These are phyloP conservation scores for Penicillium desertorum DNA, from an alignment of 495 filamentous ascomycete genomes.

Conservation along the genomic window DNA sequence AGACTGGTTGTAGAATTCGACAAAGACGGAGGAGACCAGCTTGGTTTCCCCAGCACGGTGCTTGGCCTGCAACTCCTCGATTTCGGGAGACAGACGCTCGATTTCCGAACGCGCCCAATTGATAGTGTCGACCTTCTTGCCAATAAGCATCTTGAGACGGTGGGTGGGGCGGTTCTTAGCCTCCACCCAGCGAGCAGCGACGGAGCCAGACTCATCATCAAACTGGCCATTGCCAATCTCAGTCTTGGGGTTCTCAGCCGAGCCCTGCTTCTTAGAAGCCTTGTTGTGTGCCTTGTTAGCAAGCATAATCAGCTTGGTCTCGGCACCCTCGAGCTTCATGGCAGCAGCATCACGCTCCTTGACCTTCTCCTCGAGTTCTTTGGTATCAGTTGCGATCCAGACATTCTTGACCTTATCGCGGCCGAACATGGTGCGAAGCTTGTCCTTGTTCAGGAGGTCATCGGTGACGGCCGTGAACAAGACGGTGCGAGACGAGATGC, in stretches of 20 bases:
- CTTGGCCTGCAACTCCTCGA: slow-evolving; percentile 70
- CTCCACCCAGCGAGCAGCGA: slow-evolving; percentile 77
- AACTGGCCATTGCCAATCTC: slow-evolving; percentile 50
- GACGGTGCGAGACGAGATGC: slow-evolving; percentile 91
- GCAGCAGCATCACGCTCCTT: slow-evolving; percentile 80
- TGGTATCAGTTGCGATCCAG: slow-evolving; percentile 81
- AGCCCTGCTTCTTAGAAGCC: slow-evolving; percentile 66
- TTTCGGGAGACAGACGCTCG: slow-evolving; percentile 73
- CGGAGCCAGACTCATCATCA: slow-evolving; percentile 66
- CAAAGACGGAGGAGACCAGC: slow-evolving; percentile 61
- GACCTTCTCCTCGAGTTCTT: slow-evolving; percentile 80
- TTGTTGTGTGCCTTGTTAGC: slow-evolving; percentile 79
- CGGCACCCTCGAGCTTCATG: slow-evolving; percentile 83
- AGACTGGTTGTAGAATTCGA: slow-evolving; percentile 79
- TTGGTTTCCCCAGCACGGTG: slow-evolving; percentile 71
- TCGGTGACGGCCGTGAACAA: slow-evolving; percentile 85
- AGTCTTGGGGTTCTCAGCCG: slow-evolving; percentile 37
- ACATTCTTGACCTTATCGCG: slow-evolving; percentile 69
- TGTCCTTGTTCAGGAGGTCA: slow-evolving; percentile 69
- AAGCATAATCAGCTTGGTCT: slow-evolving; percentile 80
- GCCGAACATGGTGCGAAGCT: slow-evolving; percentile 77
- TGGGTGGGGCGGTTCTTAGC: slow-evolving; percentile 85
- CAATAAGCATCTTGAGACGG: slow-evolving; percentile 72
- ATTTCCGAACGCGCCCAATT: slow-evolving; percentile 87
- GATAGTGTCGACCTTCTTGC: slow-evolving; percentile 82